Percentiles rank a stretch among this genome's conserved stretches.
Conservation (phyloP, 352 stramenopile genomes). For the Elongisporangium anandrum region DNA sequence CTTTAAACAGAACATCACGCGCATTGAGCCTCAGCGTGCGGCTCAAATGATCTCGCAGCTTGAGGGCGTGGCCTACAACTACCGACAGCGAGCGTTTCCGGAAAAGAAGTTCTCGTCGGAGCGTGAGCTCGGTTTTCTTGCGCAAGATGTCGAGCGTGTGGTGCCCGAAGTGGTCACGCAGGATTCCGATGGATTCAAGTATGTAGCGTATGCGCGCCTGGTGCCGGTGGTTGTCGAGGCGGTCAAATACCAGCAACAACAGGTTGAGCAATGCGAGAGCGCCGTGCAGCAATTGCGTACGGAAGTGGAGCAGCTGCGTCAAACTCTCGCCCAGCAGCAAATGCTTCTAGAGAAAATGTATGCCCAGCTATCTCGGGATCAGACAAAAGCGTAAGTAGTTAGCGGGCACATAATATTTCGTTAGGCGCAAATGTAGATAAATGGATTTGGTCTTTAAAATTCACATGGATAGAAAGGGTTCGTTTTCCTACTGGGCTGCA, state of each 20-base stretch:
- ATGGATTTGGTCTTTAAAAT: background rate
- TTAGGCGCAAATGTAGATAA: background rate
- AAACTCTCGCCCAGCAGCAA: constrained; percentile 5
- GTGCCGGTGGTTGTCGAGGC: constrained; percentile 79
- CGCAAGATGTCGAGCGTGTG: constrained; percentile 81
- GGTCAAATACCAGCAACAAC: constrained; percentile 44
- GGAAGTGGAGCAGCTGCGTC: constrained; percentile 1
- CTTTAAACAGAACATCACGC: constrained; percentile 77
- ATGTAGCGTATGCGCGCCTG: constrained; percentile 82
- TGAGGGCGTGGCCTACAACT: constrained; percentile 67
- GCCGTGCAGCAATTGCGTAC: constrained; percentile 4
- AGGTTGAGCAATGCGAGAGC: constrained; percentile 12
- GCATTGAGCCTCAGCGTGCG: constrained; percentile 27
- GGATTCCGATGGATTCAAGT: constrained; percentile 76
- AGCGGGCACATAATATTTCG: too few relatives aligned
- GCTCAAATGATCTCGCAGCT: constrained; percentile 45
- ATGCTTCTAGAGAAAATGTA: background rate
- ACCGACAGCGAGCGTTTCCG: constrained; percentile 35
- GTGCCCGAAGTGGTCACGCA: constrained; percentile 76
- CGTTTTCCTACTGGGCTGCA: constrained; percentile 3
- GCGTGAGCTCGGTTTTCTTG: constrained; percentile 83
- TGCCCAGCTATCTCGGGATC: background rate
- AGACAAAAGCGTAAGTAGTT: background rate
- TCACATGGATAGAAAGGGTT: background rate
- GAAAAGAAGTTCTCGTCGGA: constrained; percentile 28